Base-by-base conservation (phyloP, 2,329 filamentous ascomycete genomes). In the Pestalotiopsis sp. region DNA sequence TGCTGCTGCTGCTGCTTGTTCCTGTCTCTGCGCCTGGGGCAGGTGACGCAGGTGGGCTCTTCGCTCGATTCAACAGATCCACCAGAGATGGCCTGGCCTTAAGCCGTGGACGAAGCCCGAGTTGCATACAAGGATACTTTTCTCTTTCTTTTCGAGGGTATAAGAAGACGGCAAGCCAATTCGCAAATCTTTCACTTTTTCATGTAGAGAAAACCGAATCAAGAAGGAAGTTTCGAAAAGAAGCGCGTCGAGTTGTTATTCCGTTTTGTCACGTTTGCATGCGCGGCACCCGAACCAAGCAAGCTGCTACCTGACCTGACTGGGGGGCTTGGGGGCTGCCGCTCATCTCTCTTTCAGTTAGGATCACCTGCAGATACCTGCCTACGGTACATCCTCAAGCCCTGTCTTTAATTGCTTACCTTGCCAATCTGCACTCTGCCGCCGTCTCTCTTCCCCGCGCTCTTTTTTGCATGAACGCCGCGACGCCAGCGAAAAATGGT, bases 71-170 rank as follows among this genome's bases (percentile, higher is more conserved):
- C 67, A 84, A 78, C 70, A 88, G 81, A 70, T 87, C 85, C 78
- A 88, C 82, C 73, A 88, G 78, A 71, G 85, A 87, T 74, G 83
- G 85, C 79, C 85, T 82, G 74, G 84, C 83, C 84, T 81, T 84
- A 72, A 88, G 79, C 70, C 80, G 81, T 69, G 87, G 80, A 79
- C 85, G 86, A 75, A 86, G 79, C 57, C 78, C 78, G 71, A 84
- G 82, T 85, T 67, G 66, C 66, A 67, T 67, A 25, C 66, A 67
- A 62, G n/a, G 61, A 87, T 87, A 73, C 82, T 62, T 52, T n/a
- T 52, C 17, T n/a, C 17, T n/a, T n/a, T 52, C 20, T n/a, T n/a
- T 52, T 17, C 45, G 9, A 20, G 20, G 20, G 14, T 17, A 6
- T n/a, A 49, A 52, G 45, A 52, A 23, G 45, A 52, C n/a, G 45